Percentiles rank a stretch among this genome's conserved stretches.
These are phyloP conservation scores for Medicago arabica DNA, from an alignment of 306 rosid genomes.

Conservation along the genomic window DNA sequence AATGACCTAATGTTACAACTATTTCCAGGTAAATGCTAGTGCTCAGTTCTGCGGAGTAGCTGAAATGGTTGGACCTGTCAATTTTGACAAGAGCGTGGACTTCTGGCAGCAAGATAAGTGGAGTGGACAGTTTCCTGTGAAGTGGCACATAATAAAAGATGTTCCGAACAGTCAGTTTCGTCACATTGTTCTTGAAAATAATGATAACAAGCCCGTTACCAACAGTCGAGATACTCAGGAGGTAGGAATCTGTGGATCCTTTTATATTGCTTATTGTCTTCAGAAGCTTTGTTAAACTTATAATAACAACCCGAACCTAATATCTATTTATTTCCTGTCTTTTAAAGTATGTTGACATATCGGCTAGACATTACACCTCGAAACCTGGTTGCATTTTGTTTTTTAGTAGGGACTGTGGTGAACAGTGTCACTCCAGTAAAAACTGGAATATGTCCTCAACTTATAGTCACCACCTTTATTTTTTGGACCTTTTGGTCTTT, in stretches of 20 bases:
- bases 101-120: conserved; percentile 97
- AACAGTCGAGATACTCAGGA: conserved; percentile 96
- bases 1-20: conserved; percentile 5
- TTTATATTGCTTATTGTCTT: conserved; percentile 17
- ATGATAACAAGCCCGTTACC: conserved; percentile 93
- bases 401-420: neutral
- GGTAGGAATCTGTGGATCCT: conserved; percentile 53
- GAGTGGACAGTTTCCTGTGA: conserved; percentile 90
- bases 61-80: conserved; percentile 91
- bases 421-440: neutral
- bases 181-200: conserved; percentile 82
- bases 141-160: conserved; percentile 87
- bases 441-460: neutral
- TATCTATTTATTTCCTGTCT: neutral
- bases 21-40: conserved; percentile 85
- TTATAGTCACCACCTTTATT: neutral
- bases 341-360: neutral
- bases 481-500: neutral
- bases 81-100: conserved; percentile 83
- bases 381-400: neutral
- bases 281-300: conserved; percentile 36
- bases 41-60: conserved; percentile 96
- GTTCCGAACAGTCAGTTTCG: conserved; percentile 90
- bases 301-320: conserved; percentile 7
- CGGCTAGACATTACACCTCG: conserved; percentile 1